Conservation (phyloP, 2,329 filamentous ascomycete genomes). For the Botryotinia narcissicola region DNA sequence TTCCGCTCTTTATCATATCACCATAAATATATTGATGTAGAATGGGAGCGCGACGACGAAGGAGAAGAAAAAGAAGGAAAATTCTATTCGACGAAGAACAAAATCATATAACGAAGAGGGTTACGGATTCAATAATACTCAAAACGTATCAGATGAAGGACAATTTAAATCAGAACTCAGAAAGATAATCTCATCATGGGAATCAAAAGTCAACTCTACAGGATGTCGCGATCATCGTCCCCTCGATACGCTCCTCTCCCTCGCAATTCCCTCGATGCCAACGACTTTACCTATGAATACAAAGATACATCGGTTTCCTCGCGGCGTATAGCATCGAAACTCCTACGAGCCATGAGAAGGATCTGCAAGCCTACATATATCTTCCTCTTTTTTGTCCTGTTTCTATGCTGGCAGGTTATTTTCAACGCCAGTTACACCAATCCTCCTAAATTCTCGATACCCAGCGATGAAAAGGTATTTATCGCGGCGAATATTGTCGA, state of each 20-base stretch:
- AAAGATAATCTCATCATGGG: neutral
- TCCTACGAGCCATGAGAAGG: constrained; percentile 25
- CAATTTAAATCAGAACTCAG: neutral
- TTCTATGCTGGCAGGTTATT: constrained; percentile 31
- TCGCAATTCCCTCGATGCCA: constrained; percentile 26
- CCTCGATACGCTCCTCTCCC: constrained; percentile 28
- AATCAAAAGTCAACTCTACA: neutral
- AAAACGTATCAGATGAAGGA: neutral
- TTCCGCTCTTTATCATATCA: neutral
- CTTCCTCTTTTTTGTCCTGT: constrained; percentile 25
- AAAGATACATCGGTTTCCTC: constrained; percentile 30
- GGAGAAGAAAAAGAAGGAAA: neutral
- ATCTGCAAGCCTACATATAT: constrained; percentile 33
- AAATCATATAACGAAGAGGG: neutral
- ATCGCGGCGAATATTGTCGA: constrained; percentile 72
- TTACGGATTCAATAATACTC: neutral
- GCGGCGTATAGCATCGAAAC: constrained; percentile 14
- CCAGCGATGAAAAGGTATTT: constrained; percentile 63
- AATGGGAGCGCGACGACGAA: neutral
- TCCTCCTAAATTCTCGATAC: constrained; percentile 45
- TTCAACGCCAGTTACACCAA: constrained; percentile 47
- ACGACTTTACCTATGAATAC: constrained; percentile 25
- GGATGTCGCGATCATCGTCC: constrained; percentile 31
- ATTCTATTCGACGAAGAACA: neutral
- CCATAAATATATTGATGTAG: neutral